Evolutionary conservation across 192 early-diverging fungal genomes (phyloP).

Genomic region (Funneliformis mosseae): DNA sequence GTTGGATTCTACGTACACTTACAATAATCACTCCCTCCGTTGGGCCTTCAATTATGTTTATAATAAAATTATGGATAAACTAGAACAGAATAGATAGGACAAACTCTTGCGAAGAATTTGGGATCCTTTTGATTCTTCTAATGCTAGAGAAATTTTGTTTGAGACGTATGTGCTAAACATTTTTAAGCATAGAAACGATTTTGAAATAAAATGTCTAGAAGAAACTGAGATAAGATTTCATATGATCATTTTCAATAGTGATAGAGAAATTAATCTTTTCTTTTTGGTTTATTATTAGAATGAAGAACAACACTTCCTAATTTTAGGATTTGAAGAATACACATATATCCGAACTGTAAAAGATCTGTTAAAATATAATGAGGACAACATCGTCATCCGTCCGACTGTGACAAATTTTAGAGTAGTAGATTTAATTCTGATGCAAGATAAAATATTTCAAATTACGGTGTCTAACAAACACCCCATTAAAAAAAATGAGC

Average conservation of each 20-base stretch:
- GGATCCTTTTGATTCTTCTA: constrained; percentile 18
- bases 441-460: not conserved
- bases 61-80: constrained; percentile 18
- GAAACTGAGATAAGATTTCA: no score
- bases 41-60: constrained; percentile 34
- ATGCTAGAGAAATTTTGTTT: constrained; percentile 33
- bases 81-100: constrained; percentile 25
- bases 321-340: no score
- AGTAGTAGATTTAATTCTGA: not conserved
- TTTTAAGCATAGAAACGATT: not conserved
- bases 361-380: not conserved
- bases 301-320: no score
- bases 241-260: no score
- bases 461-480: not conserved
- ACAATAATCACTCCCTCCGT: constrained; percentile 27
- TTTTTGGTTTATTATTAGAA: no score
- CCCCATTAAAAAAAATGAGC: not conserved
- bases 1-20: constrained; percentile 10
- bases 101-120: constrained; percentile 25
- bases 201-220: no score
- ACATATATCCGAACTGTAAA: no score
- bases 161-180: constrained; percentile 21
- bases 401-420: not conserved
- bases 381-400: not conserved
- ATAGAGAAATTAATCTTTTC: no score